A percentile compares a stretch with the other conserved stretches of the same genome.
Conservation (phyloP, 1,284 basidiomycete species). For the Microbotryum lychnidis-dioicae region DNA sequence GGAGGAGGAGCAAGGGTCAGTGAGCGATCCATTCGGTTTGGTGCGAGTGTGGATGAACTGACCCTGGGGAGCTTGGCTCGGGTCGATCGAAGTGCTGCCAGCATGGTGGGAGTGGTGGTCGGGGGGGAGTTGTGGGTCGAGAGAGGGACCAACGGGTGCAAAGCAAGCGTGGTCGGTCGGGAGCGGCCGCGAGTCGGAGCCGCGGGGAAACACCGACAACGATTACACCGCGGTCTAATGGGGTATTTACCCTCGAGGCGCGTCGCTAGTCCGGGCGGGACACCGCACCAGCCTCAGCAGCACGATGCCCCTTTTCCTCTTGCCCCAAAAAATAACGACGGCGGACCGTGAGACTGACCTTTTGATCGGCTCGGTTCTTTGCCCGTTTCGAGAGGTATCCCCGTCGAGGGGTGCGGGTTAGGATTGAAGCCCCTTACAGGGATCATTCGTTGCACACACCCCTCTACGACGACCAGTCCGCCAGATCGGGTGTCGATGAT, state of each 20-base stretch:
- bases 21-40: no score
- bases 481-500: conserved; percentile 3
- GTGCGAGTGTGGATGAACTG: background rate
- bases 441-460: background rate
- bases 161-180: no score
- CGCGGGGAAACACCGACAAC: background rate
- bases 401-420: background rate
- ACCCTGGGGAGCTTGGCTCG: conserved; percentile 23
- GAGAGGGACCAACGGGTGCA: background rate
- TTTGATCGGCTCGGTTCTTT: no score
- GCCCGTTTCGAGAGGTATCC: background rate
- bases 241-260: background rate
- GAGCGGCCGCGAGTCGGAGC: background rate
- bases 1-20: background rate
- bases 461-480: conserved; percentile 4
- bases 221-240: no score
- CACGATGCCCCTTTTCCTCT: no score
- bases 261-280: no score
- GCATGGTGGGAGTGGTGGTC: conserved; percentile 4
- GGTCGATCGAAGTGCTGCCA: conserved; percentile 22
- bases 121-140: background rate
- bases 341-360: background rate
- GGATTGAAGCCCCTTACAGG: background rate
- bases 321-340: no score
- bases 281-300: no score